Base-by-base conservation (phyloP, 108 stramenopile genomes). In the Nannochloropsis oceanica region DNA sequence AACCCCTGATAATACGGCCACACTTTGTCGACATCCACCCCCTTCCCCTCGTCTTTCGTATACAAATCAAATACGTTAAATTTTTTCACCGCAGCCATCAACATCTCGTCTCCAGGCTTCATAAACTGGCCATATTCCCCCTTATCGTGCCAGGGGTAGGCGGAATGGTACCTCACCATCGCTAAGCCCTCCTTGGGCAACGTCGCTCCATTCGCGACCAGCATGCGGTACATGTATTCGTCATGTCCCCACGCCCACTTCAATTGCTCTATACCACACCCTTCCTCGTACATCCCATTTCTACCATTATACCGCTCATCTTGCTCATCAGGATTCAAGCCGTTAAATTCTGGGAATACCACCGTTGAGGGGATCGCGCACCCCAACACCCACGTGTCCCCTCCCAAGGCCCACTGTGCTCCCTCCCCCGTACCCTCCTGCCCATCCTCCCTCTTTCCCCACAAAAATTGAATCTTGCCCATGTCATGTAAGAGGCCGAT, bases 211-310 rank as follows among this genome's bases (percentile, higher is more conserved):
- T 94, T 94, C 26, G 93, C 93, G 26, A 93, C 92, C 25, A 93
- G 87, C 94, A 94, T 94, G n/a, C 93, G 86, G 81, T 93, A 94
- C 93, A 94, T 92, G 89, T 94, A 94, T 82, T 93, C 94, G 82
- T 93, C 94, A 79, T 94, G 94, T 12, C 94, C 94, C 91, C 93
- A 94, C 0, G 94, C 93, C 84, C 92, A 93, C 82, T 84, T 88
- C 11, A 93, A 80, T 42, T 92, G 86, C 81, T 93, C 93, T 9
- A 94, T 44, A 3, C 94, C 94, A 81, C 94, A 94, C 59, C 92
- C 83, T 8, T 90, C 90, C 81, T 91, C 87, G 73, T 94, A 94
- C 73, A 93, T 93, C 11, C 94, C 94, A 84, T 84, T 85, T 12
- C 81, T 80, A 13, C 93, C 91, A 44, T 92, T 93, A 87, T 92